Conservation (phyloP, 768 basidiomycete species). For the Plicaturopsis crispa region DNA sequence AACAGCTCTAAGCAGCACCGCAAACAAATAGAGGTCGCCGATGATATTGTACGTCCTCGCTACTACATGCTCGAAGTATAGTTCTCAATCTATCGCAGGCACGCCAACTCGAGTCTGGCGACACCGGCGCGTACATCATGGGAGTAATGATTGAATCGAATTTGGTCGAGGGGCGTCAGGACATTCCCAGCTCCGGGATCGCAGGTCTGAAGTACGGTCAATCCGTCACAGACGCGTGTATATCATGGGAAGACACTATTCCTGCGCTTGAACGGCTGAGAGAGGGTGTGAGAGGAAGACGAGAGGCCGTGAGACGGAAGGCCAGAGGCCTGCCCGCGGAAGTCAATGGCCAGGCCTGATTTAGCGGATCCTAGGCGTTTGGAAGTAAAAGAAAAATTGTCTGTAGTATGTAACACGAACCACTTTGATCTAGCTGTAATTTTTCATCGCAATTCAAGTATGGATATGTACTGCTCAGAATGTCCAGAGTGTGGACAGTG, state of each 20-base stretch:
- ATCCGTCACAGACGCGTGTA: constrained; percentile 84
- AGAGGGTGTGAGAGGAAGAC: constrained; percentile 78
- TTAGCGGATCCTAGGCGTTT: too few species aligned
- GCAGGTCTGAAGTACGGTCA: constrained; percentile 73
- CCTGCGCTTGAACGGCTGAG: constrained; percentile 77
- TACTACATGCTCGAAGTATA: neutral
- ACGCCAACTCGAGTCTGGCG: constrained; percentile 60
- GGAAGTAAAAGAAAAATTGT: too few species aligned
- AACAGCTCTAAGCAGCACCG: constrained; percentile 90
- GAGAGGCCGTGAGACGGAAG: constrained; percentile 35
- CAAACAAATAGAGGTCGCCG: constrained; percentile 83
- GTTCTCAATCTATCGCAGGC: constrained; percentile 37
- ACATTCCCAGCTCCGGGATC: constrained; percentile 69
- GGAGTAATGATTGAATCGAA: constrained; percentile 97
- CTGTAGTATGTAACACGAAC: too few species aligned
- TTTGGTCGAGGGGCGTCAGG: constrained; percentile 80
- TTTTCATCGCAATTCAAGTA: too few species aligned
- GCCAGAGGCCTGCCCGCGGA: constrained; percentile 8
- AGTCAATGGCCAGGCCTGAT: neutral
- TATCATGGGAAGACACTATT: constrained; percentile 86
- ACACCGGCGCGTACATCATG: constrained; percentile 71
- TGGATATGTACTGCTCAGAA: too few species aligned
- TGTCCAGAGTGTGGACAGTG: too few species aligned
- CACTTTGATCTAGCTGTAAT: too few species aligned
- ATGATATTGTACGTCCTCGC: constrained; percentile 64